Base-by-base conservation (phyloP, 257 asterid species). In the Nicotiana obtusifolia region DNA sequence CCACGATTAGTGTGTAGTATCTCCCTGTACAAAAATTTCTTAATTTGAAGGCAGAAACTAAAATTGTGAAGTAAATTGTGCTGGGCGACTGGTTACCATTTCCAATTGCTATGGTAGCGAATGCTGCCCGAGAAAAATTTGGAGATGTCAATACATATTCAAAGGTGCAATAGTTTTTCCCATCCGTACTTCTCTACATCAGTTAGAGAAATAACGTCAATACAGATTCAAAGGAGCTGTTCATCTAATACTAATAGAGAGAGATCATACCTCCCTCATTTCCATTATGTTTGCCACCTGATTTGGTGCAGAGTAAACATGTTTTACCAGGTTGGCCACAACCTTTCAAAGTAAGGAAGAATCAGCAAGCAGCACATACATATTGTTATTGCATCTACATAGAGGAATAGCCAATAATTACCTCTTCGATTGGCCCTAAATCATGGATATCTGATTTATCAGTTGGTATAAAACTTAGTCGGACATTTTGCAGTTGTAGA, bases 341-440 rank as follows among this genome's bases (percentile, higher is more conserved):
- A 91, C 92, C 98, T 93, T 85, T 66, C 19, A 41, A 41, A 65
- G 4, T 35, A 60, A 37, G 57, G 54, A 57, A 53, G 44, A 80
- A 17, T 67, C 64, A 41, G 77, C 14, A 77, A 64, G 54, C 24
- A 44, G 26, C 76, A 78, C 54, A 56, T 68, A 10, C 19, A 4
- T 10, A 53, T 37, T 37, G 7, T 7, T 41, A 41, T 41, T 41
- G 22, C 1, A 47, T 37, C n/a, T 69, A 69, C n/a, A 37, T 37
- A n/a, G 28, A 26, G 28, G 28, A 26, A 26, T 26, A 66, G 53
- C 30, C 19, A 10, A 19, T 33, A 16, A 2, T 64, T 84, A 92
- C 97, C 92, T 94, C 97, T 49, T 91, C 89, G 92, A 92, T 86
- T 66, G 97, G 91, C 30, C 98, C 98, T 84, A 93, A 83, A 26